Evolutionary conservation across 176 grass and related monocot species (phyloP).

Genomic region (Triticum turgidum): DNA sequence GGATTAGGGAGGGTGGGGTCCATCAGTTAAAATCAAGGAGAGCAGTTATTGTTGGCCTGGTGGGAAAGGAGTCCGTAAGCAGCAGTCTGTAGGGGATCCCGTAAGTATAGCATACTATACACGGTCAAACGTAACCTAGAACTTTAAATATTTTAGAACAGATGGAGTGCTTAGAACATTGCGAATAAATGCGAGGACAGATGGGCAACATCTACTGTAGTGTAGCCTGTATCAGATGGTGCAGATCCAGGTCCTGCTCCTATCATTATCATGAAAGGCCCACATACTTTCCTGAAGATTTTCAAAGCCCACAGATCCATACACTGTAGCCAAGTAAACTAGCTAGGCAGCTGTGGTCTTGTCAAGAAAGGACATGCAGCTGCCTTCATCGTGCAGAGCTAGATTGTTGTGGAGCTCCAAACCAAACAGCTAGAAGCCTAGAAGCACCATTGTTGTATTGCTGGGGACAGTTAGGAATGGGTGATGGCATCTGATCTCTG

Average conservation of each 20-base stretch:
- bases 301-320: neutral
- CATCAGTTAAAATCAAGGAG: too few relatives aligned
- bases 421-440: conserved; percentile 12
- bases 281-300: neutral
- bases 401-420: neutral
- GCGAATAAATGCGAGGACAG: too few relatives aligned
- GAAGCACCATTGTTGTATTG: conserved; percentile 3
- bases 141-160: neutral
- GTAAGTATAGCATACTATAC: too few relatives aligned
- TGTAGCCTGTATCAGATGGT: neutral
- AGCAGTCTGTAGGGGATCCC: too few relatives aligned
- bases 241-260: neutral
- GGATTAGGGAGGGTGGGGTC: too few relatives aligned
- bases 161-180: neutral
- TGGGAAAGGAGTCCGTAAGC: too few relatives aligned
- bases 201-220: neutral
- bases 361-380: neutral
- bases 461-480: conserved; percentile 26
- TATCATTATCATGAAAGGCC: neutral
- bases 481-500: neutral
- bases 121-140: too few relatives aligned
- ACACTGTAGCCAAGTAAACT: neutral
- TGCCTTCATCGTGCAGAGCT: neutral
- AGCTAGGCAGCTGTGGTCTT: neutral
- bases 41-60: too few relatives aligned